These are phyloP conservation scores for Debaryomycetaceae sp. DNA, from an alignment of 1,139 yeast species.

Conservation along the genomic window DNA sequence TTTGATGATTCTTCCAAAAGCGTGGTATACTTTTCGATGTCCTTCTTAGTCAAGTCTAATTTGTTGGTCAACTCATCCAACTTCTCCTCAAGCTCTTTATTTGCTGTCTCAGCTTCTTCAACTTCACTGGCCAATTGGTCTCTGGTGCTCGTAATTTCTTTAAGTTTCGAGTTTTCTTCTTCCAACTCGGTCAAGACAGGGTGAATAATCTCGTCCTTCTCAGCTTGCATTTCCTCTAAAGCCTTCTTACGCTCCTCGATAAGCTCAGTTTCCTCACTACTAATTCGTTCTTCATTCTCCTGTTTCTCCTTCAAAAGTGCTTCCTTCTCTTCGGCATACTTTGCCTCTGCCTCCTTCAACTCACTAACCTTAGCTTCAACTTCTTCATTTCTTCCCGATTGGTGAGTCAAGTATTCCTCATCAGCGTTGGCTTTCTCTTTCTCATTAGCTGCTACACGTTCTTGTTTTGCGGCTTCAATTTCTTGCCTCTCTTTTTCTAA, in stretches of 20 bases:
- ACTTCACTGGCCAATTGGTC: conserved; percentile 36
- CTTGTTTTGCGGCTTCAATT: conserved; percentile 36
- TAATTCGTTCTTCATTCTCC: conserved; percentile 40
- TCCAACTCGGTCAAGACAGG: conserved; percentile 42
- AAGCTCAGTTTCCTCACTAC: conserved; percentile 40
- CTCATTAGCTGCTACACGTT: conserved; percentile 35
- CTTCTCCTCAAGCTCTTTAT: conserved; percentile 33
- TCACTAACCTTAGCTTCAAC: conserved; percentile 34
- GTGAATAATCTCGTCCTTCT: conserved; percentile 39
- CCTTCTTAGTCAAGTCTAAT: conserved; percentile 35
- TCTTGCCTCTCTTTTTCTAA: conserved; percentile 45
- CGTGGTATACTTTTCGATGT: conserved; percentile 30
- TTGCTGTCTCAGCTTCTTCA: conserved; percentile 25
- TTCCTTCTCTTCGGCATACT: conserved; percentile 35
- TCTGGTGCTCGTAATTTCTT: conserved; percentile 37
- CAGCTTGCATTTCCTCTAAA: conserved; percentile 42
- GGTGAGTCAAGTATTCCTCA: conserved; percentile 30
- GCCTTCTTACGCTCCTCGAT: conserved; percentile 41
- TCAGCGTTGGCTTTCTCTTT: conserved; percentile 40
- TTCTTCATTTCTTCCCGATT: conserved; percentile 34
- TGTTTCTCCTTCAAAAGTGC: conserved; percentile 37
- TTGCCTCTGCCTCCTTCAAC: conserved; percentile 29
- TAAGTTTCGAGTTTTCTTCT: conserved; percentile 36
- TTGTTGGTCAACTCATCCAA: conserved; percentile 34
- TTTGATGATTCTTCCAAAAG: conserved; percentile 29